Percentiles rank a stretch among this genome's conserved stretches.
These are phyloP conservation scores for Candida smagusa DNA, from an alignment of 1,139 yeast genomes.

Conservation along the genomic window DNA sequence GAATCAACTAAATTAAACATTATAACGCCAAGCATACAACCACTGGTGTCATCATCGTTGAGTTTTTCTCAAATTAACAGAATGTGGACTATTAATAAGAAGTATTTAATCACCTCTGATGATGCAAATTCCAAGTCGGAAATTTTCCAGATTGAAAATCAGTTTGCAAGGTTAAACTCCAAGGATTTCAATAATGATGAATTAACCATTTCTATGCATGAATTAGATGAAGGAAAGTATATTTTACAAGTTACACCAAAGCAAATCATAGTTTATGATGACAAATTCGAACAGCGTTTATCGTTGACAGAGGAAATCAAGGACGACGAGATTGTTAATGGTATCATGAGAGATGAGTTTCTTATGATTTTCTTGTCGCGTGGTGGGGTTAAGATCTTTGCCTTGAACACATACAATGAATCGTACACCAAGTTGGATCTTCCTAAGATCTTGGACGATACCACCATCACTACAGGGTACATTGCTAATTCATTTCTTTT, in stretches of 20 bases:
- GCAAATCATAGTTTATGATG: conserved; percentile 62
- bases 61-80: conserved; percentile 74
- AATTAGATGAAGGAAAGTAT: conserved; percentile 54
- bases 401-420: conserved; percentile 40
- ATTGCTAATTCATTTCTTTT: conserved; percentile 47
- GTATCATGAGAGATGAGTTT: conserved; percentile 49
- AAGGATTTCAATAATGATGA: conserved; percentile 64
- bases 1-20: conserved; percentile 55
- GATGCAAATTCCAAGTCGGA: conserved; percentile 62
- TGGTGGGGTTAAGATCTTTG: conserved; percentile 54
- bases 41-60: conserved; percentile 63
- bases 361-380: conserved; percentile 52
- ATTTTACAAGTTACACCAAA: conserved; percentile 74
- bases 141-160: conserved; percentile 66
- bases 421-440: conserved; percentile 34
- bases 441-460: conserved; percentile 54
- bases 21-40: conserved; percentile 62
- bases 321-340: conserved; percentile 50
- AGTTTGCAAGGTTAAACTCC: conserved; percentile 62
- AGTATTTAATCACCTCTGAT: conserved; percentile 72
- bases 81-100: conserved; percentile 63
- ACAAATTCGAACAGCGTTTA: conserved; percentile 49
- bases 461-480: conserved; percentile 69
- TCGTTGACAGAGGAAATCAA: conserved; percentile 35
- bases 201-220: conserved; percentile 65